Percentiles rank a stretch among this genome's conserved stretches.
Evolutionary conservation across 371 early-diverging fungal genomes (phyloP).

Genomic region (Paraphysoderma sedebokerense): DNA sequence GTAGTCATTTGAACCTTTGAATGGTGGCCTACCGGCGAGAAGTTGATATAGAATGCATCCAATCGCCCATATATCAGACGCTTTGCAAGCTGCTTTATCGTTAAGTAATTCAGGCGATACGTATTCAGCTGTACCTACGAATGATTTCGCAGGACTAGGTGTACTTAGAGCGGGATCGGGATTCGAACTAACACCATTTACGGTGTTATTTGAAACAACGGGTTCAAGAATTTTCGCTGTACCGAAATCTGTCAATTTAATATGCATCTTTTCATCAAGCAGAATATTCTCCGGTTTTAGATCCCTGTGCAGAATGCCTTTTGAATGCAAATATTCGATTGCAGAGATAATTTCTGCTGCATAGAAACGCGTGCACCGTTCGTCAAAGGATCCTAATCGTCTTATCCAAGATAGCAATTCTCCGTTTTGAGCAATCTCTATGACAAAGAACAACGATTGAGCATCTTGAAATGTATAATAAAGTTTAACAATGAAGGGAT

Average conservation of each 20-base stretch:
- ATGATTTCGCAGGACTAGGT: conserved; percentile 45
- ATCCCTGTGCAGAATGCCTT: conserved; percentile 29
- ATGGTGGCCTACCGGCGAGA: conserved; percentile 82
- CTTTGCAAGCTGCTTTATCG: conserved; percentile 54
- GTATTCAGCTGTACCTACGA: conserved; percentile 95
- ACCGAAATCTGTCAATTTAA: conserved; percentile 93
- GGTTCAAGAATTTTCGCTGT: conserved; percentile 63
- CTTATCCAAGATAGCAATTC: conserved; percentile 65
- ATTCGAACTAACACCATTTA: neutral
- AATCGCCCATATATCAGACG: conserved; percentile 95
- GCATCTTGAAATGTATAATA: conserved; percentile 90
- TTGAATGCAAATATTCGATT: conserved; percentile 65
- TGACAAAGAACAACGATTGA: conserved; percentile 72
- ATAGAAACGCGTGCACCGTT: conserved; percentile 57
- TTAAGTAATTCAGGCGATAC: conserved; percentile 91
- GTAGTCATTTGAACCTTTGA: conserved; percentile 88
- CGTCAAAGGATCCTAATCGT: conserved; percentile 50
- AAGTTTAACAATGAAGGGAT: conserved; percentile 76
- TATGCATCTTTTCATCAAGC: conserved; percentile 61
- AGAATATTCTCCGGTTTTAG: conserved; percentile 58
- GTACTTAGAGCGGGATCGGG: neutral
- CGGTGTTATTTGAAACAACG: conserved; percentile 5
- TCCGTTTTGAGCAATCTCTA: conserved; percentile 77
- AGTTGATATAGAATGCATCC: conserved; percentile 96
- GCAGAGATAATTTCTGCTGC: conserved; percentile 72